Evolutionary conservation across 495 filamentous ascomycete genomes (phyloP).

Genomic region (Glonium stellatum): DNA sequence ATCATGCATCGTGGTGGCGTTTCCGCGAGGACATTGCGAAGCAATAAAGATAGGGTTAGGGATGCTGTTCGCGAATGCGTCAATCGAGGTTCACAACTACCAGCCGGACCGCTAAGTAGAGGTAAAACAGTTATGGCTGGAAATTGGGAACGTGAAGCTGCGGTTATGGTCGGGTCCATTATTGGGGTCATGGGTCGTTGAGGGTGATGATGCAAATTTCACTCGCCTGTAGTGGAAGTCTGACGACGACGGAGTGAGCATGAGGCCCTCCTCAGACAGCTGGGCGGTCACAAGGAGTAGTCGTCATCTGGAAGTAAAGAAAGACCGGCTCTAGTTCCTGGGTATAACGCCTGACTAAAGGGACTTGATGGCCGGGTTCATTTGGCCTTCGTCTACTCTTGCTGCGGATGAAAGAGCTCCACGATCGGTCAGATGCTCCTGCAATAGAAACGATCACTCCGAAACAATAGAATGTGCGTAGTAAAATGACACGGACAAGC

Average conservation of each 20-base stretch:
- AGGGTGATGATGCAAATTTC: slow-evolving; percentile 7
- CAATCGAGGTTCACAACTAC: slow-evolving; percentile 59
- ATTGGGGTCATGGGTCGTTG: slow-evolving; percentile 47
- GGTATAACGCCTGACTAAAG: slow-evolving; percentile 5
- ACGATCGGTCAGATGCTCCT: slow-evolving; percentile 14
- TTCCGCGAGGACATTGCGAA: slow-evolving; percentile 69
- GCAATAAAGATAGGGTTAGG: slow-evolving; percentile 65
- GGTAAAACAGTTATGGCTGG: slow-evolving; percentile 39
- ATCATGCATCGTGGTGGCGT: slow-evolving; percentile 75
- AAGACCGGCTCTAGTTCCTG: background rate
- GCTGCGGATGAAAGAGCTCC: background rate
- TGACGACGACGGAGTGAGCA: background rate
- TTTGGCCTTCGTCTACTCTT: background rate
- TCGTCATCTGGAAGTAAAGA: background rate
- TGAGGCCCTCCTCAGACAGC: background rate
- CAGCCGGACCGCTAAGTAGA: slow-evolving; percentile 42
- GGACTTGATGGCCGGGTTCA: background rate
- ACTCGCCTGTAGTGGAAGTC: background rate
- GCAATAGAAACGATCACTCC: slow-evolving; percentile 24
- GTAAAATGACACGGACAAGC: slow-evolving; percentile 21
- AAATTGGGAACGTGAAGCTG: slow-evolving; percentile 84
- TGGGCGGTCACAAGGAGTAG: background rate
- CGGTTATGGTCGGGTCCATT: slow-evolving; percentile 86
- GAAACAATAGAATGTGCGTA: slow-evolving; percentile 14
- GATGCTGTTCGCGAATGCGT: slow-evolving; percentile 80